These are phyloP conservation scores for Phytophthora multivora DNA, from an alignment of 352 stramenopile genomes.

Conservation along the genomic window DNA sequence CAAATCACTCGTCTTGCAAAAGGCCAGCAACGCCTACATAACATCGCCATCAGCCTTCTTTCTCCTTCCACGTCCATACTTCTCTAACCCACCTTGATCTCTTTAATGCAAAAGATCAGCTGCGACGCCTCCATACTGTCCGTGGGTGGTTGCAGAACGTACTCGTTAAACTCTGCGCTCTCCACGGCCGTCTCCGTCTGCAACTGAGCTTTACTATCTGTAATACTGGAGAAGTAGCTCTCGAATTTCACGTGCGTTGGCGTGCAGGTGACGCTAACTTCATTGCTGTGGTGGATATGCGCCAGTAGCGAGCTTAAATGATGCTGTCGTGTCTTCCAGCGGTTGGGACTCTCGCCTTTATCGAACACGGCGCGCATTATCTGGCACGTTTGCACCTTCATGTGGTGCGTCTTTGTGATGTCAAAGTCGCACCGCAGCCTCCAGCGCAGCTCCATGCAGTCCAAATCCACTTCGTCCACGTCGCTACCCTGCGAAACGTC, in stretches of 20 bases:
- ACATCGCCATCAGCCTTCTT: conserved; percentile 4
- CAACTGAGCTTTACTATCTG: conserved; percentile 75
- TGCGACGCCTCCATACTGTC: conserved; percentile 59
- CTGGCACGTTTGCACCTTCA: conserved; percentile 79
- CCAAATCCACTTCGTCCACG: conserved; percentile 55
- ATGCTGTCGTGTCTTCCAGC: conserved; percentile 67
- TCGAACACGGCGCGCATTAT: conserved; percentile 86
- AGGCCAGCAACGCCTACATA: conserved; percentile 56
- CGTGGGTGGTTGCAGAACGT: conserved; percentile 48
- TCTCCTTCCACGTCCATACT: not conserved
- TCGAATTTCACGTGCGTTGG: conserved; percentile 78
- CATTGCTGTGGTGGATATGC: conserved; percentile 83
- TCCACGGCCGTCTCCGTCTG: conserved; percentile 87
- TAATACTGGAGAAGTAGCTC: conserved; percentile 69
- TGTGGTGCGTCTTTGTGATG: conserved; percentile 87
- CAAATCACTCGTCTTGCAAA: conserved; percentile 82
- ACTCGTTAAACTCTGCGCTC: conserved; percentile 77
- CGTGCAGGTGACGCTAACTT: conserved; percentile 74
- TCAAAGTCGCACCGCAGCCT: conserved; percentile 79
- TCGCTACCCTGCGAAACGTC: conserved; percentile 32
- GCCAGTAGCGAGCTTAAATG: conserved; percentile 75
- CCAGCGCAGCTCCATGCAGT: conserved; percentile 75
- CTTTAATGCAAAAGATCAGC: conserved; percentile 85
- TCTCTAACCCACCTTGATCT: conserved; percentile 54
- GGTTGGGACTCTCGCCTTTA: conserved; percentile 51